phyloP scores from a whole-genome alignment of 495 filamentous ascomycete species.

The Apodospora peruviana region DNA sequence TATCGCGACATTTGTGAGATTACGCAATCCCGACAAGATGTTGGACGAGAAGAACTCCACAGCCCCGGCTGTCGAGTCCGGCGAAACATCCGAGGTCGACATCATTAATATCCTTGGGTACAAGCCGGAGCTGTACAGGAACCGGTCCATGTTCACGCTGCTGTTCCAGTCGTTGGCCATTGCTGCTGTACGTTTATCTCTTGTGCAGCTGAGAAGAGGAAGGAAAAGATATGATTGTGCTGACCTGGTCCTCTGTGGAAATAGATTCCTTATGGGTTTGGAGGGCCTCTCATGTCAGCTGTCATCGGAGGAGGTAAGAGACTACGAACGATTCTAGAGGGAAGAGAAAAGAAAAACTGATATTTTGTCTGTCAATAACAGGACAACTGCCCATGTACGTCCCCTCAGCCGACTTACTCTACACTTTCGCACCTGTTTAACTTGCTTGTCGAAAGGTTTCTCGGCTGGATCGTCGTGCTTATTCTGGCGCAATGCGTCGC shows the following conservation, averaged over 20 bases:
- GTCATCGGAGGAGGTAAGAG: slow-evolving; percentile 33
- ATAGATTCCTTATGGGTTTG: slow-evolving; percentile 37
- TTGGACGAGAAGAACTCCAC: slow-evolving; percentile 13
- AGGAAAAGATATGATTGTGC: background rate
- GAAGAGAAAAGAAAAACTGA: too few species aligned
- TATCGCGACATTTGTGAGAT: too few species aligned
- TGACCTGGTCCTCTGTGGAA: too few species aligned
- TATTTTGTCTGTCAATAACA: too few species aligned
- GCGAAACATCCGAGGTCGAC: slow-evolving; percentile 3
- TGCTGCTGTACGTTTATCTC: slow-evolving; percentile 31
- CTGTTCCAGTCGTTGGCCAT: slow-evolving; percentile 35
- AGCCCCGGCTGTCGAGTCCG: background rate
- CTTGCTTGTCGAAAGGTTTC: slow-evolving; percentile 7
- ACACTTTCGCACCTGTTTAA: too few species aligned
- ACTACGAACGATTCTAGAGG: too few species aligned
- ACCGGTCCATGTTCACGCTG: slow-evolving; percentile 41
- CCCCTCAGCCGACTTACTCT: too few species aligned
- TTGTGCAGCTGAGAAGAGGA: background rate
- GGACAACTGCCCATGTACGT: slow-evolving; percentile 24
- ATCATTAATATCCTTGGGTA: slow-evolving; percentile 52
- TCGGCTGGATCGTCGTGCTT: slow-evolving; percentile 56
- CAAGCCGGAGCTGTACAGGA: slow-evolving; percentile 54
- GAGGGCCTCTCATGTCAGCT: slow-evolving; percentile 31
- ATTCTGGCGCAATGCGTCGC: slow-evolving; percentile 56
- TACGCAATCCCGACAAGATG: too few species aligned